These are phyloP conservation scores for Colletotrichum lindemuthianum DNA, from an alignment of 2,329 filamentous ascomycete genomes.

Conservation along the genomic window DNA sequence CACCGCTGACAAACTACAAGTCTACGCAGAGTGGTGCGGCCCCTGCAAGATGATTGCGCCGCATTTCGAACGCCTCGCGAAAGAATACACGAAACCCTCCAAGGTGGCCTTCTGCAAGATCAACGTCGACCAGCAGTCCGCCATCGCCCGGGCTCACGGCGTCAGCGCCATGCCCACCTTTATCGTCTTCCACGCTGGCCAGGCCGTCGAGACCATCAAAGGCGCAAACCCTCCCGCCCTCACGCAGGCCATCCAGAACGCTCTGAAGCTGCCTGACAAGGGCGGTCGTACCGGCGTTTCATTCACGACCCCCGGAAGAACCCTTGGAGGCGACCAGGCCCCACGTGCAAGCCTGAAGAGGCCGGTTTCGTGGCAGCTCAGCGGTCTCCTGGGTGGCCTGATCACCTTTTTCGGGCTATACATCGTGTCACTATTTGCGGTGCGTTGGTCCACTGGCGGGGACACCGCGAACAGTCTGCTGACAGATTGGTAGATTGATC, in stretches of 20 bases:
- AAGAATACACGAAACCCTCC: conserved; percentile 81
- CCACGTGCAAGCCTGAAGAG: conserved; percentile 35
- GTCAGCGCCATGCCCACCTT: conserved; percentile 95
- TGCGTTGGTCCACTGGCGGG: conserved; percentile 46
- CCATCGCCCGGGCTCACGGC: conserved; percentile 79
- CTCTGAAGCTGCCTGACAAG: conserved; percentile 61
- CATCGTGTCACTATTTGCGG: conserved; percentile 69
- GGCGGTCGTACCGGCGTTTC: conserved; percentile 54
- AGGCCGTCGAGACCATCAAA: conserved; percentile 77
- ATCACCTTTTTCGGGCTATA: conserved; percentile 70
- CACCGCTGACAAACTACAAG: conserved; percentile 57
- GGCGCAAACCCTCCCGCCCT: conserved; percentile 85
- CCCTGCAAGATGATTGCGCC: conserved; percentile 94
- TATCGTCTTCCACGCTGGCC: conserved; percentile 83
- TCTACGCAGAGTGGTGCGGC: conserved; percentile 95
- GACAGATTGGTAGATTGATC: conserved; percentile 61
- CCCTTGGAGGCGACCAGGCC: conserved; percentile 58
- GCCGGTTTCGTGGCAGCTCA: conserved; percentile 47
- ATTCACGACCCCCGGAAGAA: conserved; percentile 67
- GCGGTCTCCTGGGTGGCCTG: conserved; percentile 59
- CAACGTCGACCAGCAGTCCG: conserved; percentile 85
- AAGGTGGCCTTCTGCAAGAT: conserved; percentile 92
- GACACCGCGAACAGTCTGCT: conserved; percentile 4
- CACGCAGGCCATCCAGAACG: conserved; percentile 79
- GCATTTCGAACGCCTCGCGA: conserved; percentile 84